These are phyloP conservation scores for Ceratobasidium sp. DNA, from an alignment of 1,284 basidiomycete genomes.

Conservation along the genomic window DNA sequence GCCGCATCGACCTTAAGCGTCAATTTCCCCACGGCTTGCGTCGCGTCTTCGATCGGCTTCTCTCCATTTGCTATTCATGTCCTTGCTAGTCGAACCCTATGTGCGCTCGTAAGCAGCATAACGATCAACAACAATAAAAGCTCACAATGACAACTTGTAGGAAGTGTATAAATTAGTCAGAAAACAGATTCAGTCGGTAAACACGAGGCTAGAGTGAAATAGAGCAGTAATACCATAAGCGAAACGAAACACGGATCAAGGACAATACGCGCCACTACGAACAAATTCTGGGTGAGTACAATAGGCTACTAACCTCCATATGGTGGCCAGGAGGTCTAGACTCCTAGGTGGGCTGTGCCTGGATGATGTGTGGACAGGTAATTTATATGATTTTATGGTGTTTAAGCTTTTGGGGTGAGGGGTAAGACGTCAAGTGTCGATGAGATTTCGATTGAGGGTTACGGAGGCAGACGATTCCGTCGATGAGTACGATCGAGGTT, in stretches of 20 bases:
- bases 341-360: constrained; percentile 4
- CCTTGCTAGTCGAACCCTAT: background rate
- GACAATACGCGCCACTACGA: background rate
- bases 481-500: no score
- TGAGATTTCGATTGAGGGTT: no score
- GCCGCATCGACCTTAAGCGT: constrained; percentile 13
- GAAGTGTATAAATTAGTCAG: constrained; percentile 1
- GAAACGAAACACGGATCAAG: constrained; percentile 14
- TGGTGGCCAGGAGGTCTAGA: constrained; percentile 5
- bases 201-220: constrained; percentile 3
- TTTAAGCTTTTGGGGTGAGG: constrained; percentile 18
- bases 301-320: background rate
- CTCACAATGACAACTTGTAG: background rate
- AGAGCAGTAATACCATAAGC: background rate
- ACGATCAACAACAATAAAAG: background rate
- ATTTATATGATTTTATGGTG: background rate
- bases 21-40: constrained; percentile 16
- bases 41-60: background rate
- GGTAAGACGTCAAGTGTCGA: no score
- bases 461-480: no score
- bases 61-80: background rate
- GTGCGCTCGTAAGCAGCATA: background rate
- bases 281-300: no score
- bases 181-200: background rate
- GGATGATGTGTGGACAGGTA: background rate